Conservation (phyloP, 495 filamentous ascomycete genomes). For the Chaetomium tenue region DNA sequence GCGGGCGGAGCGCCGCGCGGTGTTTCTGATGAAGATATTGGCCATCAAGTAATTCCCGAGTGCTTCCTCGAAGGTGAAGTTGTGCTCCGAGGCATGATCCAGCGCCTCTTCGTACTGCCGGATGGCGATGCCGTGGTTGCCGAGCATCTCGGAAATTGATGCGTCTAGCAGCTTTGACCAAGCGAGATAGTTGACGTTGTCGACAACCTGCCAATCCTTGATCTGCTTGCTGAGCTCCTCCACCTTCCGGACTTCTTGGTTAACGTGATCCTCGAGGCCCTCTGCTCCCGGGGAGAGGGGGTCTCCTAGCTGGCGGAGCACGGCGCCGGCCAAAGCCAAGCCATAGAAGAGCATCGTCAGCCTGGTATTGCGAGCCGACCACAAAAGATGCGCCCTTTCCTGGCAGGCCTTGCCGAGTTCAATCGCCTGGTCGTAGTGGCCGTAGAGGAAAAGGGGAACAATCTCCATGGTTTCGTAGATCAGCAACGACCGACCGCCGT, state of each 20-base stretch:
- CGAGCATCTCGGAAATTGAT: conserved; percentile 63
- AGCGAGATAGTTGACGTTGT: conserved; percentile 74
- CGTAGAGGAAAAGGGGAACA: conserved; percentile 70
- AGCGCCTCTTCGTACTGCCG: conserved; percentile 70
- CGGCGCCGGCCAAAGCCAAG: conserved; percentile 64
- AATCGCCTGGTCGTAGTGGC: conserved; percentile 67
- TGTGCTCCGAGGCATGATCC: conserved; percentile 76
- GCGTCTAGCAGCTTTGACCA: conserved; percentile 76
- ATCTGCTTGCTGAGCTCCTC: conserved; percentile 59
- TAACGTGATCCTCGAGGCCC: conserved; percentile 52
- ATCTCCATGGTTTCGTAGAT: conserved; percentile 74
- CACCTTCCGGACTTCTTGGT: conserved; percentile 55
- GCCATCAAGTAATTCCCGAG: conserved; percentile 74
- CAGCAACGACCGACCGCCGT: conserved; percentile 56
- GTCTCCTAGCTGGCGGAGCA: conserved; percentile 57
- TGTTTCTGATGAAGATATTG: conserved; percentile 69
- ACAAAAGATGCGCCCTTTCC: conserved; percentile 59
- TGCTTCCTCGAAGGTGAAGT: conserved; percentile 76
- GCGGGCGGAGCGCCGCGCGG: conserved; percentile 70
- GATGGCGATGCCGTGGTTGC: conserved; percentile 61
- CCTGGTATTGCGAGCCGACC: conserved; percentile 69
- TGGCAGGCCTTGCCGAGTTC: conserved; percentile 63
- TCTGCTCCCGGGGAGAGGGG: conserved; percentile 49
- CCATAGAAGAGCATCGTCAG: conserved; percentile 64
- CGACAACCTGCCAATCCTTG: conserved; percentile 64